phyloP scores from a whole-genome alignment of 768 basidiomycete species.

The Phanerochaete sordida region DNA sequence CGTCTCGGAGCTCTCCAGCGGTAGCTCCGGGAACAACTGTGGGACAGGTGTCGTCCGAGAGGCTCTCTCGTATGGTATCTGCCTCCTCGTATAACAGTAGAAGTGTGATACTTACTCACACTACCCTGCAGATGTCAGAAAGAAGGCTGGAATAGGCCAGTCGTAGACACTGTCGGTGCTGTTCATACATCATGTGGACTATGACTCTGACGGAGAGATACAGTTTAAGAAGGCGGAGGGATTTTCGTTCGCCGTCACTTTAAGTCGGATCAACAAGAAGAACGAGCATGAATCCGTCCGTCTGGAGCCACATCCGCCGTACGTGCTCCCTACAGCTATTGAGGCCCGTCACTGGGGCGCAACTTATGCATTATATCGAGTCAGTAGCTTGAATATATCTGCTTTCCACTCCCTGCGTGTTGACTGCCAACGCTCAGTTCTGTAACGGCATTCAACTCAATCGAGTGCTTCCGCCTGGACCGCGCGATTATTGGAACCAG shows the following conservation, averaged over 20 bases:
- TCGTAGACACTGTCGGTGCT: conserved; percentile 64
- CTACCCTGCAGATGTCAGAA: conserved; percentile 68
- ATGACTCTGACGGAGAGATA: too few relatives aligned
- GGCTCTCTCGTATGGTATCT: background rate
- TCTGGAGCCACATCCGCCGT: conserved; percentile 71
- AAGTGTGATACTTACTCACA: background rate
- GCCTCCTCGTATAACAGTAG: background rate
- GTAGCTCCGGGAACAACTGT: background rate
- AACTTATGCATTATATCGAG: conserved; percentile 82
- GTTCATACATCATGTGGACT: too few relatives aligned
- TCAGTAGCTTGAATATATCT: conserved; percentile 38
- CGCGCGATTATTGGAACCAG: conserved; percentile 85
- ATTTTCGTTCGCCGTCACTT: conserved; percentile 63
- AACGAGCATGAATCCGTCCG: conserved; percentile 65
- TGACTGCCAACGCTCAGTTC: conserved; percentile 42
- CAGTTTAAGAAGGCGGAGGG: conserved; percentile 41
- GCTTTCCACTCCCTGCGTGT: conserved; percentile 8
- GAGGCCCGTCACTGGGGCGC: conserved; percentile 94
- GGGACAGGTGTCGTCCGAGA: background rate
- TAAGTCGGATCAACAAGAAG: conserved; percentile 70
- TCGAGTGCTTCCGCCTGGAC: conserved; percentile 74
- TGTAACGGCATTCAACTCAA: conserved; percentile 74
- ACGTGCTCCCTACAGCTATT: conserved; percentile 58
- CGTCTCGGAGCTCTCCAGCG: background rate
- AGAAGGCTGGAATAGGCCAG: conserved; percentile 82